Base-by-base conservation (phyloP, 805 yeast species). In the Saturnispora halmiae region DNA sequence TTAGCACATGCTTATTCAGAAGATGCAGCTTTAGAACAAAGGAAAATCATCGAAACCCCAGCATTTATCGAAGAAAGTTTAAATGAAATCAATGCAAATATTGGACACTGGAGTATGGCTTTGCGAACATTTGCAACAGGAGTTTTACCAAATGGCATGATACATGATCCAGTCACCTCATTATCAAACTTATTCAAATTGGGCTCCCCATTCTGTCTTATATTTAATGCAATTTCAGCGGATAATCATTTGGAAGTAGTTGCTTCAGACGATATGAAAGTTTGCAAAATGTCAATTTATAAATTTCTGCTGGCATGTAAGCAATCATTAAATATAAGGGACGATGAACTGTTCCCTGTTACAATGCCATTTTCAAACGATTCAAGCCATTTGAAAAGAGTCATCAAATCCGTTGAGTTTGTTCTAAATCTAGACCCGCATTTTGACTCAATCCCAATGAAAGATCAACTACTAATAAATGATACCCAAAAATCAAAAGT, bases 111-210 rank as follows among this genome's bases (percentile, higher is more conserved):
- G 63, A 51, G 46, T 38, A 68, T 61, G 48, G 67, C 68, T 41
- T 56, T 73, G 34, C 65, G 64, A 52, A 83, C 86, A 5, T 83
- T 76, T 60, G 75, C 82, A 36, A 82, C 82, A 45, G 94, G 94
- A 22, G 78, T 81, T 13, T 67, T 79, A 33, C 94, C 90, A 4
- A 82, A 82, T 4, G 76, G 73, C 47, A 70, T 73, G 45, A 72
- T 73, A 48, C 82, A 84, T 54, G 99, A 92, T 58, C 96, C 97
- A 3, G 96, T 84, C 2, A 86, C 96, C 2, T 88, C 86, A 47
- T 58, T 92, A 32, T 83, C 95, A 77, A 79, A 85, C 49, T 65
- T 92, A 26, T 79, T 92, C 53, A 94, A 90, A 53, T 86, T 83
- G 53, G 98, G 97, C 9, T 80, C 94, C 2, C 95, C 97, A 4